Conservation (phyloP, 2,329 filamentous ascomycete genomes). For the Hypoxylon sp. region DNA sequence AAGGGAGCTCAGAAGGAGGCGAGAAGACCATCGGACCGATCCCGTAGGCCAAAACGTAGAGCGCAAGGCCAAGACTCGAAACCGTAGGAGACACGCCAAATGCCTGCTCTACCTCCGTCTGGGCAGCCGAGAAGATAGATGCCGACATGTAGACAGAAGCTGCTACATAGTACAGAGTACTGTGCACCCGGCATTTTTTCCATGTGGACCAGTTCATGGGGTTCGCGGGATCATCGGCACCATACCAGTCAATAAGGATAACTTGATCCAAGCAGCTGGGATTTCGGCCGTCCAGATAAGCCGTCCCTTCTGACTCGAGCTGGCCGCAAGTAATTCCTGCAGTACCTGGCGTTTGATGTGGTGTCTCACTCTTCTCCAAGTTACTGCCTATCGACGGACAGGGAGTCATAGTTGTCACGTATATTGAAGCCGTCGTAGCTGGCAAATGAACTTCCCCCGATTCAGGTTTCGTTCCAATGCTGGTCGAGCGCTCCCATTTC, state of each 20-base stretch:
- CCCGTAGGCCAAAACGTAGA: conserved; percentile 72
- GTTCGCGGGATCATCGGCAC: conserved; percentile 62
- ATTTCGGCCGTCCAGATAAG: too few relatives aligned
- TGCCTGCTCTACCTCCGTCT: conserved; percentile 56
- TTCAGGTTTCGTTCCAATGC: too few relatives aligned
- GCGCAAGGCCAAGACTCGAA: conserved; percentile 65
- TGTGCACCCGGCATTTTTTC: conserved; percentile 53
- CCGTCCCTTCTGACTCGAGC: too few relatives aligned
- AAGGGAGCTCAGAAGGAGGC: conserved; percentile 71
- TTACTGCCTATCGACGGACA: too few relatives aligned
- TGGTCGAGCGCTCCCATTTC: too few relatives aligned
- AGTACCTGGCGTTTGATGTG: too few relatives aligned
- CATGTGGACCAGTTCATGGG: conserved; percentile 62
- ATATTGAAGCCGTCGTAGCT: too few relatives aligned
- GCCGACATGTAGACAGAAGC: conserved; percentile 65
- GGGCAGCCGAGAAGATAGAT: conserved; percentile 59
- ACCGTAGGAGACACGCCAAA: conserved; percentile 62
- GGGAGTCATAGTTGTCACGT: too few relatives aligned
- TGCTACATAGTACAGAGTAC: conserved; percentile 64
- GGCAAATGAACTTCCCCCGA: too few relatives aligned
- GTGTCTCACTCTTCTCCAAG: too few relatives aligned
- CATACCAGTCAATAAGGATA: conserved; percentile 50
- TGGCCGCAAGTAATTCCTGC: too few relatives aligned
- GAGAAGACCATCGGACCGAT: conserved; percentile 72
- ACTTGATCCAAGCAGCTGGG: too few relatives aligned